phyloP scores from a whole-genome alignment of 257 asterid genomes.

The Capsicum rhomboideum region DNA sequence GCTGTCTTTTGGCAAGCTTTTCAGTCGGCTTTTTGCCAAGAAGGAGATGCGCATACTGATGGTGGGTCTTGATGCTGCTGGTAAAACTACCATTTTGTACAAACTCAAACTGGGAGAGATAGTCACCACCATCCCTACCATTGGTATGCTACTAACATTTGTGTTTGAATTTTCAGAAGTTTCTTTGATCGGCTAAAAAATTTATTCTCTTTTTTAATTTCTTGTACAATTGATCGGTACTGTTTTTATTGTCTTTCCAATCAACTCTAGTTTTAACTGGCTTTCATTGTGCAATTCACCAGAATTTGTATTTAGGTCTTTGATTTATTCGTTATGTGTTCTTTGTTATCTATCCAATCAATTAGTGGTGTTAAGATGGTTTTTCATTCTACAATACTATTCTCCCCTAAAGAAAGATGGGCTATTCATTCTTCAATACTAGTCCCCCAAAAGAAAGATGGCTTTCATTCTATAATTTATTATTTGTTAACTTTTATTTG shows the following conservation, averaged over 20 bases:
- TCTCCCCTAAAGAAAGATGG: background rate
- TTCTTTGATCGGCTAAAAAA: background rate
- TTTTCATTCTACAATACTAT: background rate
- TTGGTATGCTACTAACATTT: background rate
- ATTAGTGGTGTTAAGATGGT: background rate
- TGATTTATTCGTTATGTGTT: background rate
- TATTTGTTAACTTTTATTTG: background rate
- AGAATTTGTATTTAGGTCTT: background rate
- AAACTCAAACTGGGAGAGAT: conserved; percentile 1
- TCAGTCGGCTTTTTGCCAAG: conserved; percentile 2
- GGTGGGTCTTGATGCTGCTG: conserved; percentile 6
- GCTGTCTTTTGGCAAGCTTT: conserved; percentile 11
- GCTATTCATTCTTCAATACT: background rate
- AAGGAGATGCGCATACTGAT: background rate
- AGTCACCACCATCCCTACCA: conserved; percentile 4
- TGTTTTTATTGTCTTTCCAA: background rate
- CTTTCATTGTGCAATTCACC: background rate
- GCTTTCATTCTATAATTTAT: background rate
- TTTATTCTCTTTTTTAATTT: background rate
- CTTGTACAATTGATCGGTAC: background rate
- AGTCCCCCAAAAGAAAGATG: background rate
- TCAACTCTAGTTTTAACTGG: background rate
- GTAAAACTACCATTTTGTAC: background rate
- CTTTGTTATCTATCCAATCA: background rate
- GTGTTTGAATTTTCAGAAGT: background rate